Percentiles rank a stretch among this genome's conserved stretches.
phyloP scores from a whole-genome alignment of 2,329 filamentous ascomycete species.

The Microcyclosporella mali region DNA sequence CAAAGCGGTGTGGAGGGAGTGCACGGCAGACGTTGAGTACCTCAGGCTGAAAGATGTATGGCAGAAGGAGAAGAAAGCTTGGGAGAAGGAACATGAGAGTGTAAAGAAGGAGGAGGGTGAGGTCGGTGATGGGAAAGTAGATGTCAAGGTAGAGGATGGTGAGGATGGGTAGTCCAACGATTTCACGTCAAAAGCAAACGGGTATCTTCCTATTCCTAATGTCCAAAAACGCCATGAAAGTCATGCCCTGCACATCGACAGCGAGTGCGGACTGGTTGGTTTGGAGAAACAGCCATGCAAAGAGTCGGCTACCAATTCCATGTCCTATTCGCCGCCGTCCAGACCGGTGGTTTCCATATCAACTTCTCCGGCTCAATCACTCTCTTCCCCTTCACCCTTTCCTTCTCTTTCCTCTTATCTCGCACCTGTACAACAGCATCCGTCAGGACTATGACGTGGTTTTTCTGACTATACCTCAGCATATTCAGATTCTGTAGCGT shows the following conservation, averaged over 20 bases:
- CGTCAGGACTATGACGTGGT: slow-evolving; percentile 91
- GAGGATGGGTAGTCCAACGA: slow-evolving; percentile 3
- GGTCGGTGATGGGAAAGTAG: slow-evolving; percentile 3
- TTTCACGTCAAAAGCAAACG: neutral
- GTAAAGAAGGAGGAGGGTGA: slow-evolving; percentile 9
- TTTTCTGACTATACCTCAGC: slow-evolving; percentile 91
- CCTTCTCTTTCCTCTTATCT: slow-evolving; percentile 62
- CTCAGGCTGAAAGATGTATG: slow-evolving; percentile 41
- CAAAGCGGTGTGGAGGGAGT: slow-evolving; percentile 44
- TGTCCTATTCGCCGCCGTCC: slow-evolving; percentile 79
- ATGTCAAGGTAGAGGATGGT: slow-evolving; percentile 9
- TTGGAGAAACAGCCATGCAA: neutral
- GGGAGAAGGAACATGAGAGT: slow-evolving; percentile 26
- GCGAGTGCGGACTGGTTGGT: neutral
- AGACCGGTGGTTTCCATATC: slow-evolving; percentile 94
- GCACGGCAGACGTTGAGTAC: slow-evolving; percentile 42
- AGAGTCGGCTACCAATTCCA: slow-evolving; percentile 73
- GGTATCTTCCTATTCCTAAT: neutral
- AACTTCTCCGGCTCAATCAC: slow-evolving; percentile 71
- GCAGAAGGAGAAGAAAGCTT: slow-evolving; percentile 42
- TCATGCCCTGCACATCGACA: neutral
- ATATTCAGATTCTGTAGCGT: slow-evolving; percentile 91
- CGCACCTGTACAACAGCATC: slow-evolving; percentile 67
- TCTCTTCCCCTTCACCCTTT: slow-evolving; percentile 70
- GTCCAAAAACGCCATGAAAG: neutral